Evolutionary conservation across 192 early-diverging fungal species (phyloP), one percentile per base, ranked within the genome.

Genomic region (Lunasporangiospora selenospora): DNA sequence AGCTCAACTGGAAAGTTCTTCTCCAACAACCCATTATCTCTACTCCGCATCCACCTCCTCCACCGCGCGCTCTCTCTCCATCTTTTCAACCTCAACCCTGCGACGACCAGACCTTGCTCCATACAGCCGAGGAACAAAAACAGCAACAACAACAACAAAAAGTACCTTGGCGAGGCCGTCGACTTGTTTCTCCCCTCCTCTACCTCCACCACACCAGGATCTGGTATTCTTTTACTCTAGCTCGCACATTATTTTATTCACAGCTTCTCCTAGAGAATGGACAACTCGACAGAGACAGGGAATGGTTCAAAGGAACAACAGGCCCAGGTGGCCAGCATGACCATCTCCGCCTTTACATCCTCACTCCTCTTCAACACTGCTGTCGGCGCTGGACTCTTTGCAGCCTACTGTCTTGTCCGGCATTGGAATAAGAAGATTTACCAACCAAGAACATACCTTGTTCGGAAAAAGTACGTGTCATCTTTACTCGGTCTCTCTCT

Each of bases 321-420:
- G n/a, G n/a, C n/a, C n/a, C 7, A 43, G n/a, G 16, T 13, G 4
- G 57, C 69, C 8, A 76, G 83, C 53, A 71, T 70, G 47, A 85
- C 90, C 0, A 67, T 88, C n/a, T 71, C 65, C 29, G 85, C 88
- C 3, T 93, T 95, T 57, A 58, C 82, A 1, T 85, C 91, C 3
- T 83, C 94, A 1, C 41, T 94, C 6, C 49, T 81, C 21, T 89
- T 94, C 67, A 94, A 94, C 69, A 65, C 67, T 2, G 79, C 58
- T 6, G 29, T 90, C 6, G 82, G 82, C 13, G 32, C 81, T 7
- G 67, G 41, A 1, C 55, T 91, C 23, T 82, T 88, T 63, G 26
- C 82, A 5, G 59, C 78, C 15, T 94, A 94, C 70, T 80, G 80
- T 52, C 48, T 94, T 18, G 75, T 91, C 12, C 77, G 94, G 7